phyloP scores from a whole-genome alignment of 1,139 yeast genomes.

The Lodderomyces beijingensis region DNA sequence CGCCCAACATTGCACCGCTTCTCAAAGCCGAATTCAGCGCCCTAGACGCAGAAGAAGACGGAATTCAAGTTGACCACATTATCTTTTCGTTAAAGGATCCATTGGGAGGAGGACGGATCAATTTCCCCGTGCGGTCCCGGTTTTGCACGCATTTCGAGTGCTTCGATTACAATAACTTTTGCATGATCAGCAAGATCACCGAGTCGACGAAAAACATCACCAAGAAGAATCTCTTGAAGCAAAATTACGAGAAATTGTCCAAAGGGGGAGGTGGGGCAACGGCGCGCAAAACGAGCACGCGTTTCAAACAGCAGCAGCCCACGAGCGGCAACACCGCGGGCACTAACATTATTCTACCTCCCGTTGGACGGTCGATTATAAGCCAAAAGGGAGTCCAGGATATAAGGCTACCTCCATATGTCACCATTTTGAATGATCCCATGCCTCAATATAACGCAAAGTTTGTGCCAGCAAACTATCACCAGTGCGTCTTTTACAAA shows the following conservation, averaged over 20 bases:
- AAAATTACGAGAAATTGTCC: constrained; percentile 21
- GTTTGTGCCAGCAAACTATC: constrained; percentile 11
- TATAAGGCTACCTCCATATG: constrained; percentile 3
- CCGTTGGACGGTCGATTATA: not conserved
- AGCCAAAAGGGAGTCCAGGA: not conserved
- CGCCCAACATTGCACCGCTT: constrained; percentile 21
- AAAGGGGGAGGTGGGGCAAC: constrained; percentile 9
- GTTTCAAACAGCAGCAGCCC: not conserved
- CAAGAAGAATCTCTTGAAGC: constrained; percentile 24
- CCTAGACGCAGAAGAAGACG: constrained; percentile 22
- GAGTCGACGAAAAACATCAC: constrained; percentile 24
- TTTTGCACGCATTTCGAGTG: constrained; percentile 43
- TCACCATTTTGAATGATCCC: constrained; percentile 5
- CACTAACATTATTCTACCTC: no score
- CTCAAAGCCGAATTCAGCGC: constrained; percentile 23
- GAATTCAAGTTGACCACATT: constrained; percentile 24
- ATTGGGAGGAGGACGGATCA: constrained; percentile 33
- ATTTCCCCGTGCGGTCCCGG: constrained; percentile 37
- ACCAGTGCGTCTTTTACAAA: constrained; percentile 19
- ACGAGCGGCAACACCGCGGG: no score
- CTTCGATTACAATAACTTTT: constrained; percentile 43
- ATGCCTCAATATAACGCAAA: constrained; percentile 8
- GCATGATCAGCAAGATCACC: constrained; percentile 36
- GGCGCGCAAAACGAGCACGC: not conserved
- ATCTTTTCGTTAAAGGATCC: constrained; percentile 31